Conservation (phyloP, 2,329 filamentous ascomycete genomes). For the Fusarium luffae region DNA sequence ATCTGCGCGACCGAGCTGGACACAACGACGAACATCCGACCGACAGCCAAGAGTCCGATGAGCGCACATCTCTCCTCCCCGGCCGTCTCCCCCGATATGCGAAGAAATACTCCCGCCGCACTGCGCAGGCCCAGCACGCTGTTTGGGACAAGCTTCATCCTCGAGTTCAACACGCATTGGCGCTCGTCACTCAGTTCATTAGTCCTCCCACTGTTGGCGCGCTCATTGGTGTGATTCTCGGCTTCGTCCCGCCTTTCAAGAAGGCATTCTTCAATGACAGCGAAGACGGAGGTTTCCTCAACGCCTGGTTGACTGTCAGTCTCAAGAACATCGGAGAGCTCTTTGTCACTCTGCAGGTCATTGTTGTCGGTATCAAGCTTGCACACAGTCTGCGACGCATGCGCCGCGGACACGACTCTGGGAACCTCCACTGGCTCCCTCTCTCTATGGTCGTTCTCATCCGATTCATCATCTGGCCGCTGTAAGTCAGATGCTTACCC, state of each 20-base stretch:
- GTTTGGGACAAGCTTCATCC: slow-evolving; percentile 23
- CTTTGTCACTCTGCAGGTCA: slow-evolving; percentile 29
- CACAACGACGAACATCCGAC: neutral
- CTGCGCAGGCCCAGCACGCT: slow-evolving; percentile 17
- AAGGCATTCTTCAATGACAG: slow-evolving; percentile 27
- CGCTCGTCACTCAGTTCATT: slow-evolving; percentile 16
- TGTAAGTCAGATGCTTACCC: slow-evolving; percentile 1
- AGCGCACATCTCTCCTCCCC: slow-evolving; percentile 24
- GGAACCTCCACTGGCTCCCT: slow-evolving; percentile 12
- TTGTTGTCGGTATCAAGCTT: slow-evolving; percentile 31
- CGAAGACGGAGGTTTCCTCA: slow-evolving; percentile 26
- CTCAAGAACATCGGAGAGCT: slow-evolving; percentile 33
- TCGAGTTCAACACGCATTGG: slow-evolving; percentile 13
- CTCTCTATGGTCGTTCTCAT: slow-evolving; percentile 14
- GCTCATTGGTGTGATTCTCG: slow-evolving; percentile 14
- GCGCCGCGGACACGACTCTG: slow-evolving; percentile 21
- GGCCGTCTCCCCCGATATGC: slow-evolving; percentile 26
- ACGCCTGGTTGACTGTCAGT: slow-evolving; percentile 31
- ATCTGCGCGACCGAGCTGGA: slow-evolving; percentile 18
- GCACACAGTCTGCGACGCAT: slow-evolving; percentile 32
- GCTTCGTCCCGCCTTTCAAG: slow-evolving; percentile 20
- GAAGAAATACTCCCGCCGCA: slow-evolving; percentile 10
- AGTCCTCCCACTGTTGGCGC: slow-evolving; percentile 24
- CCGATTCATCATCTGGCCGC: slow-evolving; percentile 26
- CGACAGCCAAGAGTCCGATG: slow-evolving; percentile 7